These are phyloP conservation scores for Diaporthe sp. DNA, from an alignment of 2,329 filamentous ascomycete species.

Conservation along the genomic window DNA sequence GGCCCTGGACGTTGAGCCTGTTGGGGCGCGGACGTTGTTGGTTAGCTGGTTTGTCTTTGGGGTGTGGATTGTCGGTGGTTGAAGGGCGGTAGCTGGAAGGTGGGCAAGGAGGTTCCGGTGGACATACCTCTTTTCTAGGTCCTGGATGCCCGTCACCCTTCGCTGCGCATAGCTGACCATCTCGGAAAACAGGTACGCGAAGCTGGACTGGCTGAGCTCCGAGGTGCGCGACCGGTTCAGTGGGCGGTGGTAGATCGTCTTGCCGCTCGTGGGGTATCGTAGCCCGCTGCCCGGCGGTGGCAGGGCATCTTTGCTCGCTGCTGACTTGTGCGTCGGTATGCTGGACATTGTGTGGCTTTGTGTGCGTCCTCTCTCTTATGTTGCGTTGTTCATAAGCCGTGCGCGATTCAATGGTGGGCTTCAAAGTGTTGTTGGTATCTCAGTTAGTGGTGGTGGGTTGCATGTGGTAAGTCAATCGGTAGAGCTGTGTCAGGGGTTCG, in stretches of 20 bases:
- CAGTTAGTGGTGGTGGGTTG: background rate
- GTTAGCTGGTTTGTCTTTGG: constrained; percentile 9
- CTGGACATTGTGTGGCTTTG: constrained; percentile 60
- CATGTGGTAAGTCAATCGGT: background rate
- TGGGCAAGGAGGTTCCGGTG: background rate
- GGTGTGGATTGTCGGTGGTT: constrained; percentile 6
- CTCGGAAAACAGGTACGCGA: constrained; percentile 95
- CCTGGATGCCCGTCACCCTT: constrained; percentile 91
- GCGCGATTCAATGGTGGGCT: background rate
- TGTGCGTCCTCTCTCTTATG: background rate
- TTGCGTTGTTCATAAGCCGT: background rate
- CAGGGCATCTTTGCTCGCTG: constrained; percentile 57
- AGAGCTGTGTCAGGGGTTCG: constrained; percentile 8
- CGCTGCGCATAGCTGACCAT: constrained; percentile 97
- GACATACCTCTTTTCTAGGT: constrained; percentile 87
- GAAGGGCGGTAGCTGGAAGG: constrained; percentile 17
- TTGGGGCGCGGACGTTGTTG: background rate
- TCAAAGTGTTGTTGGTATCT: background rate
- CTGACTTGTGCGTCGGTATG: constrained; percentile 60
- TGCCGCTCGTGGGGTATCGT: constrained; percentile 91
- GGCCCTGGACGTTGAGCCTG: constrained; percentile 91
- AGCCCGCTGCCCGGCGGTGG: constrained; percentile 65
- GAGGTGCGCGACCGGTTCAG: constrained; percentile 90
- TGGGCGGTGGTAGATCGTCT: constrained; percentile 97
- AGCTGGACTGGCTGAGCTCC: constrained; percentile 92